These are phyloP conservation scores for Casuarina equisetifolia DNA, from an alignment of 306 rosid genomes.

Conservation along the genomic window DNA sequence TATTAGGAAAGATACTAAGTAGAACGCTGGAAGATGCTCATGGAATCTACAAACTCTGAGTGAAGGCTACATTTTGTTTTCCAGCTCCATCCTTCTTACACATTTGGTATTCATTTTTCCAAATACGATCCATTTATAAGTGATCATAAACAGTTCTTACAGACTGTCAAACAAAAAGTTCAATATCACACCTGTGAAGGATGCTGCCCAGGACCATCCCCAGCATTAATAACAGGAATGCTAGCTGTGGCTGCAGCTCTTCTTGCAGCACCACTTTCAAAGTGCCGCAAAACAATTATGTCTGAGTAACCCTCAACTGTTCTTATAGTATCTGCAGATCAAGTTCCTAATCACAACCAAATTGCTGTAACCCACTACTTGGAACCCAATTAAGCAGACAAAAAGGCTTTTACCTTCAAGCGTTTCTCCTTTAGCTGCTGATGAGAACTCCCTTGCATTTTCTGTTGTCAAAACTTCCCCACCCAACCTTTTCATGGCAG, in stretches of 20 bases:
- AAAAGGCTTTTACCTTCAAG: constrained; percentile 64
- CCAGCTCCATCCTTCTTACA: neutral
- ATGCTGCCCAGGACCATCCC: constrained; percentile 97
- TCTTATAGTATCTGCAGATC: constrained; percentile 73
- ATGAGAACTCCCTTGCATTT: constrained; percentile 89
- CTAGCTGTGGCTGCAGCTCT: constrained; percentile 76
- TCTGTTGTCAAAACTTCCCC: constrained; percentile 93
- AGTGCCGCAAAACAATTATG: constrained; percentile 87
- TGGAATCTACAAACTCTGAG: neutral
- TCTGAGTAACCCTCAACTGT: constrained; percentile 89
- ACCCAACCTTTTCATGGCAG: constrained; percentile 93
- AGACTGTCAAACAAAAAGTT: neutral
- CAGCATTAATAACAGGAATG: constrained; percentile 90
- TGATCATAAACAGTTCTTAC: neutral
- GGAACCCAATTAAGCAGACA: constrained; percentile 2
- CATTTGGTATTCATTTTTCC: neutral
- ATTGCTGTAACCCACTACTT: neutral
- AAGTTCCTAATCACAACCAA: constrained; percentile 16
- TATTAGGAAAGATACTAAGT: neutral
- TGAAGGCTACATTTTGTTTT: neutral
- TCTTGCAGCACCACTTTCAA: constrained; percentile 93
- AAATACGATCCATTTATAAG: neutral
- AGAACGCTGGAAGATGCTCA: neutral
- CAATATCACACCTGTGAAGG: constrained; percentile 66
- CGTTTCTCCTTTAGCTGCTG: constrained; percentile 93